Percentiles rank a stretch among this genome's conserved stretches.
Conservation (phyloP, 2,329 filamentous ascomycete species). For the Biscogniauxia mediterranea region DNA sequence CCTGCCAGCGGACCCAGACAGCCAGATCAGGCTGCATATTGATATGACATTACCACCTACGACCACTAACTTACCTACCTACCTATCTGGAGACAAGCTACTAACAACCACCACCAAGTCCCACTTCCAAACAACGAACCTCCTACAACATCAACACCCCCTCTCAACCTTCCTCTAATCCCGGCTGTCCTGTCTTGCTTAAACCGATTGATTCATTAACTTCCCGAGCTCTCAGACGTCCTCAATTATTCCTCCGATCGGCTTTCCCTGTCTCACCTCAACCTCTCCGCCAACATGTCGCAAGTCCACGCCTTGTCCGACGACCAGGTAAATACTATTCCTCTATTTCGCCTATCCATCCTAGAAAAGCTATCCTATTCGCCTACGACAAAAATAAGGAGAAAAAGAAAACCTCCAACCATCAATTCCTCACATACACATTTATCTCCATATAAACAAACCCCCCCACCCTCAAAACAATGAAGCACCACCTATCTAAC, state of each 20-base stretch:
- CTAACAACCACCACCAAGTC: background rate
- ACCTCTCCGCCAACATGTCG: conserved; percentile 68
- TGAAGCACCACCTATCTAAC: background rate
- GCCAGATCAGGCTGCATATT: background rate
- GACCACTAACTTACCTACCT: background rate
- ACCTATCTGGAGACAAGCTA: background rate
- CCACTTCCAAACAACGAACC: conserved; percentile 9
- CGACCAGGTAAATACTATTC: conserved; percentile 70
- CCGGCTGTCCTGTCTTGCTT: background rate
- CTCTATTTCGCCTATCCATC: conserved; percentile 11
- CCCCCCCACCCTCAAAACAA: no score
- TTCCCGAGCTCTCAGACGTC: background rate
- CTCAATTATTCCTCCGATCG: background rate
- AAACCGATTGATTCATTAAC: background rate
- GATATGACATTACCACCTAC: background rate
- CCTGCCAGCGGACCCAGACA: conserved; percentile 2
- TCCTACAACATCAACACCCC: conserved; percentile 8
- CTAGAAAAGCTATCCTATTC: conserved; percentile 15
- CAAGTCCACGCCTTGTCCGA: conserved; percentile 93
- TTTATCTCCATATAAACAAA: no score
- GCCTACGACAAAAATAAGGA: background rate
- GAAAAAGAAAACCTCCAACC: background rate
- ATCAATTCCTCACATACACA: no score
- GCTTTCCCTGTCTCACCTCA: conserved; percentile 13
- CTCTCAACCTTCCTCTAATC: background rate